A percentile compares a stretch with the other conserved stretches of the same genome.
Conservation (phyloP, 108 stramenopile species). For the Nannochloropsis salina region DNA sequence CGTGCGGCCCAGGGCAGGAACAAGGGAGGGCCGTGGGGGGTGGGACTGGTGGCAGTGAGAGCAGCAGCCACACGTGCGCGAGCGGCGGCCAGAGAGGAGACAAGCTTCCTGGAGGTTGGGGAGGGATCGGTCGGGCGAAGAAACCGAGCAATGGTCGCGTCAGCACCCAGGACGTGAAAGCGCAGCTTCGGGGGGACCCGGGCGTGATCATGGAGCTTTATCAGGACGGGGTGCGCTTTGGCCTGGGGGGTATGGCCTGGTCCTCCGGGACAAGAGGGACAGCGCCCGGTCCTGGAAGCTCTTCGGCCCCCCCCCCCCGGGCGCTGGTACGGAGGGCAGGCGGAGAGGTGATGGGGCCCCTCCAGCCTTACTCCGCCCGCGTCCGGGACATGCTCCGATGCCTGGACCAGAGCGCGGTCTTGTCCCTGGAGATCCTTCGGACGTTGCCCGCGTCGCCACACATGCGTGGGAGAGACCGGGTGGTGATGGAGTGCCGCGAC, state of each 20-base stretch:
- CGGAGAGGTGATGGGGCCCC: not conserved
- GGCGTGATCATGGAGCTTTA: slow-evolving; percentile 17
- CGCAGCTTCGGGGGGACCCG: not conserved
- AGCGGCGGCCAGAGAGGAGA: no score
- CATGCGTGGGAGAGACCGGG: not conserved
- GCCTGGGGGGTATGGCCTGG: not conserved
- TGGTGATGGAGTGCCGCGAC: not conserved
- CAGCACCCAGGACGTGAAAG: not conserved
- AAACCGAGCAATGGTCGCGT: not conserved
- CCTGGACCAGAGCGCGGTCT: not conserved
- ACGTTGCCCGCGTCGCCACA: not conserved
- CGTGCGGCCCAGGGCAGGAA: no score
- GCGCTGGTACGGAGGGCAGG: not conserved
- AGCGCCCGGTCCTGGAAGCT: no score
- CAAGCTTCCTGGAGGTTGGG: no score
- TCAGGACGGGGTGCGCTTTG: not conserved
- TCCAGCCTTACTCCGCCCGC: not conserved
- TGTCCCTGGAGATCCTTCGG: not conserved
- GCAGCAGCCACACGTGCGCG: no score
- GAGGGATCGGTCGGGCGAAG: no score
- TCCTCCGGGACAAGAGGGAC: no score
- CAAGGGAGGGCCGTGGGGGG: no score
- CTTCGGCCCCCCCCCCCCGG: no score
- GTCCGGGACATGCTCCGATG: not conserved
- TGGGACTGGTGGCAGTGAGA: no score